Percentiles rank a stretch among this genome's conserved stretches.
phyloP scores from a whole-genome alignment of 495 filamentous ascomycete species.

The Talaromyces borbonicus region DNA sequence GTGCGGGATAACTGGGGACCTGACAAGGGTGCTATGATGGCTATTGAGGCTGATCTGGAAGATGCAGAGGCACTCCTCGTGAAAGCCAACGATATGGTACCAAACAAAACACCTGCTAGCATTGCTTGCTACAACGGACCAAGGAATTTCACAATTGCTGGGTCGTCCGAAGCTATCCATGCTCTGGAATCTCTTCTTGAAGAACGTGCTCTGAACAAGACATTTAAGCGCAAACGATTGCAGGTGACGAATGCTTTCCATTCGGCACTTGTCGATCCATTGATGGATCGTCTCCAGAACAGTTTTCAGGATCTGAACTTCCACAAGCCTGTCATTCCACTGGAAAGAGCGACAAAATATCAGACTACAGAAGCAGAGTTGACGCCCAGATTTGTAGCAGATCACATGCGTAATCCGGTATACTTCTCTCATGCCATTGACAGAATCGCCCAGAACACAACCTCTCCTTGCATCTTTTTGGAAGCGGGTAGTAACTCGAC shows the following conservation, averaged over 20 bases:
- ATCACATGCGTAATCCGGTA: constrained; percentile 41
- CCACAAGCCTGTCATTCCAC: constrained; percentile 19
- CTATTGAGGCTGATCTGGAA: constrained; percentile 26
- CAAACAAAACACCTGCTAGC: neutral
- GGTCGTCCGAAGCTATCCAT: constrained; percentile 25
- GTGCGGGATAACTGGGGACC: constrained; percentile 37
- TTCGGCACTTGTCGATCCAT: constrained; percentile 31
- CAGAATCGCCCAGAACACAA: constrained; percentile 24
- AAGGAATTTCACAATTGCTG: constrained; percentile 35
- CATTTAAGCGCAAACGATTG: constrained; percentile 28
- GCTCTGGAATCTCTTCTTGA: no score
- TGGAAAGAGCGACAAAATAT: constrained; percentile 23
- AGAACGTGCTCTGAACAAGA: no score
- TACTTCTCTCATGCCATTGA: constrained; percentile 39
- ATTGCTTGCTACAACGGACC: constrained; percentile 45
- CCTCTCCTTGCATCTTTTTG: constrained; percentile 30
- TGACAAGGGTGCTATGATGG: constrained; percentile 42
- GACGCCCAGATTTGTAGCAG: constrained; percentile 25
- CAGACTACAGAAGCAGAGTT: constrained; percentile 16
- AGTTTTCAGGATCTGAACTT: constrained; percentile 18
- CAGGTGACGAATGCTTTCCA: constrained; percentile 46
- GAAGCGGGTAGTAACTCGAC: constrained; percentile 42
- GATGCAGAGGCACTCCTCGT: constrained; percentile 11
- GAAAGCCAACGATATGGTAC: constrained; percentile 10
- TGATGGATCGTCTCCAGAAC: constrained; percentile 20